A percentile compares a stretch with the other conserved stretches of the same genome.
Conservation (phyloP, 1,284 basidiomycete genomes). For the Ustilago sp. region DNA sequence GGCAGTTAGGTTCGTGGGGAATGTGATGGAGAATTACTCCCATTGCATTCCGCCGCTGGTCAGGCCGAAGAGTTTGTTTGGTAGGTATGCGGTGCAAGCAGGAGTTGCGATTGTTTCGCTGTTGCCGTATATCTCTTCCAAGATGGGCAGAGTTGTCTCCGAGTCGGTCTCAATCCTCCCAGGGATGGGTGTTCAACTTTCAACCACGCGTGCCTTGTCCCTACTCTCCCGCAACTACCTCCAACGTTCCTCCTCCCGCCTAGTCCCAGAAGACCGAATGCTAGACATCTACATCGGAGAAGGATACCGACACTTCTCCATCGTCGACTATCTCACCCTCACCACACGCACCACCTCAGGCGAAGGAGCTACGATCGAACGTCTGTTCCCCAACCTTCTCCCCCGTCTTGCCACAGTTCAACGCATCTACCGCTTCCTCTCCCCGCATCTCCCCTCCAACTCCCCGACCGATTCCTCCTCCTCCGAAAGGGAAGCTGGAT, state of each 20-base stretch:
- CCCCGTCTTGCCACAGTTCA: slow-evolving; percentile 42
- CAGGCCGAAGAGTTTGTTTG: not conserved
- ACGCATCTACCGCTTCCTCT: slow-evolving; percentile 34
- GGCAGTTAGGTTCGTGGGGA: slow-evolving; percentile 8
- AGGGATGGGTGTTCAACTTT: slow-evolving; percentile 56
- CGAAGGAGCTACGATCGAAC: slow-evolving; percentile 13
- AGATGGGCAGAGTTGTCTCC: slow-evolving; percentile 23
- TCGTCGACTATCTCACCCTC: slow-evolving; percentile 59
- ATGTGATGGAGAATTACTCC: slow-evolving; percentile 15
- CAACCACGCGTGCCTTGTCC: slow-evolving; percentile 43
- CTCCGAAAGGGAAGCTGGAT: not conserved
- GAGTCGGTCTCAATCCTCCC: slow-evolving; percentile 53
- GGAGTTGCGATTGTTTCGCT: slow-evolving; percentile 9
- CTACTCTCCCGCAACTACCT: not conserved
- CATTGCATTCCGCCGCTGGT: slow-evolving; percentile 29
- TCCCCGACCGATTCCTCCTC: too few species aligned
- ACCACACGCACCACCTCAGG: slow-evolving; percentile 6
- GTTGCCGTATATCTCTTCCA: slow-evolving; percentile 22
- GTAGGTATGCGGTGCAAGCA: not conserved
- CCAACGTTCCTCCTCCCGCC: not conserved
- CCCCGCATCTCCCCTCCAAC: slow-evolving; percentile 24
- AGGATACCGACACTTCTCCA: slow-evolving; percentile 47
- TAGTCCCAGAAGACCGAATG: slow-evolving; percentile 58
- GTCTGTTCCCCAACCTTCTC: slow-evolving; percentile 37
- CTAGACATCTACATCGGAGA: slow-evolving; percentile 60